These are phyloP conservation scores for Alnus rubra DNA, from an alignment of 306 rosid genomes.

Conservation along the genomic window DNA sequence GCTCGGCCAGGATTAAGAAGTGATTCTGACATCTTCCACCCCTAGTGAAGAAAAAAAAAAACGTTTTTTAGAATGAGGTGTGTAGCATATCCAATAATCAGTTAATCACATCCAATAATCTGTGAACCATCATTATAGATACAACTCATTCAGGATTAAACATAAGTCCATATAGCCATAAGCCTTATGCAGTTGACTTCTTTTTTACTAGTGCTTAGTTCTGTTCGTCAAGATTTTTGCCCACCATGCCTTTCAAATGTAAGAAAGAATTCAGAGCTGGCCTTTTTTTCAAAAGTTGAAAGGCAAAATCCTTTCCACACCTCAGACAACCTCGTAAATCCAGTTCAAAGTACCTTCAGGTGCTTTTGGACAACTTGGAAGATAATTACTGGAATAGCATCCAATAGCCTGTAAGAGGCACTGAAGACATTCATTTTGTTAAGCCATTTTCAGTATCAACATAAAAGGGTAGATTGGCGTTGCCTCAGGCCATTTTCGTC, in stretches of 20 bases:
- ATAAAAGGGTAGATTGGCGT: neutral
- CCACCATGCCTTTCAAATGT: neutral
- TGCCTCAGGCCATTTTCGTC: neutral
- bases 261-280: neutral
- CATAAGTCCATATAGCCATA: neutral
- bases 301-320: neutral
- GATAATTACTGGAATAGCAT: neutral
- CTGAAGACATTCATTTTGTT: neutral
- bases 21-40: conserved; percentile 95
- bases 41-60: conserved; percentile 47
- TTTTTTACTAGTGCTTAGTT: neutral
- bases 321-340: neutral
- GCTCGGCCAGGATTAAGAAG: conserved; percentile 96
- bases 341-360: neutral
- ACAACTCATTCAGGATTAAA: neutral
- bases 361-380: neutral
- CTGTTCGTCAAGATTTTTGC: neutral
- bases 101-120: neutral
- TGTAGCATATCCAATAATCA: conserved; percentile 4
- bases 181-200: neutral
- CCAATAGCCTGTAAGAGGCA: neutral
- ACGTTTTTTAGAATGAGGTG: conserved; percentile 1
- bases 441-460: neutral
- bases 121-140: neutral
- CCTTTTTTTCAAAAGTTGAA: neutral